Percentiles rank a stretch among this genome's conserved stretches.
phyloP scores from a whole-genome alignment of 2,329 filamentous ascomycete species.

The Fusarium domesticum region DNA sequence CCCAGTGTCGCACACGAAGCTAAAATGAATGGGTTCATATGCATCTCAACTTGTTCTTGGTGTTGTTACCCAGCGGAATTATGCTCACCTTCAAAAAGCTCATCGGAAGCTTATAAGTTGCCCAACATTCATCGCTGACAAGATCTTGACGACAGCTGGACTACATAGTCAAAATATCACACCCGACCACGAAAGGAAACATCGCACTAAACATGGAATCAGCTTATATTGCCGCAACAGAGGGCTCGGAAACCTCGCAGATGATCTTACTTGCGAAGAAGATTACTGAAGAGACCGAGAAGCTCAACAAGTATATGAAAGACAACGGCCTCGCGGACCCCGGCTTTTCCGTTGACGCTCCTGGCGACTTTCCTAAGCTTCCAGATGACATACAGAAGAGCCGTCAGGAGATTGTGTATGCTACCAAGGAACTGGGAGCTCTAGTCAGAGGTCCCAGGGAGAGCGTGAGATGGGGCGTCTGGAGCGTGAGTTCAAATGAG shows the following conservation, averaged over 20 bases:
- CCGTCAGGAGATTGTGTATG: constrained; percentile 47
- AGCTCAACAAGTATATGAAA: constrained; percentile 47
- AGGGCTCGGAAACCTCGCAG: constrained; percentile 31
- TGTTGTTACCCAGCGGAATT: no score
- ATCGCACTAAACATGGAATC: constrained; percentile 1
- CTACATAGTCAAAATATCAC: no score
- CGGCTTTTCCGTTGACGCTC: constrained; percentile 44
- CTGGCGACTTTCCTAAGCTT: constrained; percentile 46
- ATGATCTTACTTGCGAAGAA: constrained; percentile 47
- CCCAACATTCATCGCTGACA: no score
- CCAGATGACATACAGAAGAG: constrained; percentile 45
- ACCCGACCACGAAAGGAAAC: constrained; percentile 2
- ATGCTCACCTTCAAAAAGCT: no score
- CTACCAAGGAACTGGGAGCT: constrained; percentile 46
- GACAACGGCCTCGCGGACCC: constrained; percentile 41
- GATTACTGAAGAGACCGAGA: constrained; percentile 48
- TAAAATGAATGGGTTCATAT: neutral
- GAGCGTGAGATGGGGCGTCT: constrained; percentile 50
- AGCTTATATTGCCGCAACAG: constrained; percentile 3
- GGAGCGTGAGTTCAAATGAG: constrained; percentile 42
- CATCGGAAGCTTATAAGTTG: no score
- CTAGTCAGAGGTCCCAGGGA: constrained; percentile 51
- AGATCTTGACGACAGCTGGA: no score
- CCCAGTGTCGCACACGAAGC: no score
- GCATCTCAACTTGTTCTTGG: neutral